Conservation (phyloP, 179 eudicot species). For the Spergularia azorica region DNA sequence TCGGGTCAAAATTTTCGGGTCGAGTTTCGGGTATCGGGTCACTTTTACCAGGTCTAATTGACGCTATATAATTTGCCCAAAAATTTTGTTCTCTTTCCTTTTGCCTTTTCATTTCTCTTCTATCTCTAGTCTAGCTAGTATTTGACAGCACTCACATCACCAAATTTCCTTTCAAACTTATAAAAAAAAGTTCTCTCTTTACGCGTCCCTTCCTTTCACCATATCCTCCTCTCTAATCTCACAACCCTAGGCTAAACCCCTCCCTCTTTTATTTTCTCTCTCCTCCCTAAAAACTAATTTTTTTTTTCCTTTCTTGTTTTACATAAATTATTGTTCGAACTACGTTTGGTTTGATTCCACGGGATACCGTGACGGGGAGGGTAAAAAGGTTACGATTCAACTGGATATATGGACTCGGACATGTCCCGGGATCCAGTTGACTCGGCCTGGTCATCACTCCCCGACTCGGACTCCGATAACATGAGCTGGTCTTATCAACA, state of each 20-base stretch:
- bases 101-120: no score
- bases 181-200: constrained; percentile 20
- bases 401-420: constrained; percentile 35
- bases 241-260: background rate
- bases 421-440: constrained; percentile 18
- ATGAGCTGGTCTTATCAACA: constrained; percentile 31
- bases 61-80: no score
- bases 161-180: constrained; percentile 3
- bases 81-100: no score
- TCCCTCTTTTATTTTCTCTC: background rate
- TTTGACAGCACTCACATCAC: constrained; percentile 43
- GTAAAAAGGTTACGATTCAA: background rate
- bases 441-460: constrained; percentile 34
- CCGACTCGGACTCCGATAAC: constrained; percentile 25
- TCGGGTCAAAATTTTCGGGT: no score
- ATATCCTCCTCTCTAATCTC: constrained; percentile 2
- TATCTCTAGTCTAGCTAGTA: background rate
- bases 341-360: background rate
- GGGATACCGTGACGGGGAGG: no score
- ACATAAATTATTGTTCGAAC: background rate
- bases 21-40: no score
- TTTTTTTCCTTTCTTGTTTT: no score
- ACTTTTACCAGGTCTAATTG: no score
- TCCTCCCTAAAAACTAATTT: background rate
- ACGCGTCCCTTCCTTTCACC: constrained; percentile 25